Conservation (phyloP, 2,329 filamentous ascomycete genomes). For the Trichoderma sp. region DNA sequence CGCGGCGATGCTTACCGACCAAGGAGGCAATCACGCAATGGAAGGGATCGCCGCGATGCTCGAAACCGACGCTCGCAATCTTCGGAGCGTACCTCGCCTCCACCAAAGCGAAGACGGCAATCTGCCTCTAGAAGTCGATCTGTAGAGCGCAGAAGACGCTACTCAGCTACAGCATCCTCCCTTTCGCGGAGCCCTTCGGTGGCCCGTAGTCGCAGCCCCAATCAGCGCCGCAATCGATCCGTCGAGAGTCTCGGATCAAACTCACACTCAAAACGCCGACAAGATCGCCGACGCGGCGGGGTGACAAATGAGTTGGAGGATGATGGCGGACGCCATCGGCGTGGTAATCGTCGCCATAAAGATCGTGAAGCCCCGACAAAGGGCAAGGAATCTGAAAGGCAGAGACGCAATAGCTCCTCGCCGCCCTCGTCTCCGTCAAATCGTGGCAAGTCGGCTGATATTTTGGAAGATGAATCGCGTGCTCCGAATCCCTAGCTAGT, state of each 20-base stretch:
- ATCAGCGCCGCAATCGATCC: slow-evolving; percentile 23
- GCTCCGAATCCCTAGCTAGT: slow-evolving; percentile 23
- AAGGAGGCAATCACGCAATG: slow-evolving; percentile 25
- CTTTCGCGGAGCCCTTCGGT: slow-evolving; percentile 39
- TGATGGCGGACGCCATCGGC: slow-evolving; percentile 5
- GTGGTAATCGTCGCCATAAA: slow-evolving; percentile 1
- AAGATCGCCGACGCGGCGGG: background rate
- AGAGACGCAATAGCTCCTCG: slow-evolving; percentile 51
- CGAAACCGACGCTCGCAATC: slow-evolving; percentile 35
- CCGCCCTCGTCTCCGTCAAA: slow-evolving; percentile 48
- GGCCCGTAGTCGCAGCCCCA: slow-evolving; percentile 30
- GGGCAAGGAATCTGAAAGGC: slow-evolving; percentile 25
- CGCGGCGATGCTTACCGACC: slow-evolving; percentile 29
- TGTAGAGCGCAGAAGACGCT: slow-evolving; percentile 37
- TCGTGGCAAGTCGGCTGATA: slow-evolving; percentile 56
- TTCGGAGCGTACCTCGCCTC: slow-evolving; percentile 40
- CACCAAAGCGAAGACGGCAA: slow-evolving; percentile 50
- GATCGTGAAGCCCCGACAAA: background rate
- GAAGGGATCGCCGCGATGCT: slow-evolving; percentile 23
- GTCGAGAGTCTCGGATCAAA: background rate
- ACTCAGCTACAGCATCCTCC: slow-evolving; percentile 39
- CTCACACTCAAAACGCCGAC: slow-evolving; percentile 15
- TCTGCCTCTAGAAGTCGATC: slow-evolving; percentile 49
- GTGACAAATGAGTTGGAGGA: background rate
- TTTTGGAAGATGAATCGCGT: slow-evolving; percentile 37